Conservation (phyloP, 2,329 filamentous ascomycete genomes). For the Cercospora janseana region DNA sequence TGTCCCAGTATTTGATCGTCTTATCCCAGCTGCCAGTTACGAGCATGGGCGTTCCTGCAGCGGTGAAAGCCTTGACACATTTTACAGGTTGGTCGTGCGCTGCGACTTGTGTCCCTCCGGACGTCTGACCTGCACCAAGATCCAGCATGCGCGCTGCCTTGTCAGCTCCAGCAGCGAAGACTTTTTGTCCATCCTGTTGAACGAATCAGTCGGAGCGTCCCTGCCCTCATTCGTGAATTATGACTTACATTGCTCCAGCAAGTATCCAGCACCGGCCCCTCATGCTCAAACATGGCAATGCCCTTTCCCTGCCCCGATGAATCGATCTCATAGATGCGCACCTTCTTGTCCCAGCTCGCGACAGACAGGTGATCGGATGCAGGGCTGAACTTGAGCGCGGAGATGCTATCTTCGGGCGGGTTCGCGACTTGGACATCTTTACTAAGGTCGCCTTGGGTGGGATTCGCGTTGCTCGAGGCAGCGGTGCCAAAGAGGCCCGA, state of each 20-base stretch:
- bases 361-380: slow-evolving; percentile 80
- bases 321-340: slow-evolving; percentile 92
- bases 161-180: slow-evolving; percentile 85
- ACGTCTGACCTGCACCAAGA: slow-evolving; percentile 56
- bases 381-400: slow-evolving; percentile 79
- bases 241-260: slow-evolving; percentile 82
- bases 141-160: slow-evolving; percentile 89
- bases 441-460: slow-evolving; percentile 84
- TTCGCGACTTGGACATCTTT: slow-evolving; percentile 78
- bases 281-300: slow-evolving; percentile 82
- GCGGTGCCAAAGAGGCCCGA: slow-evolving; percentile 53
- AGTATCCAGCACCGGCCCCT: slow-evolving; percentile 77
- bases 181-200: slow-evolving; percentile 82
- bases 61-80: slow-evolving; percentile 63
- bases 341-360: slow-evolving; percentile 95
- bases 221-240: background rate
- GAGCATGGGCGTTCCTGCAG: slow-evolving; percentile 71
- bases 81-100: slow-evolving; percentile 82
- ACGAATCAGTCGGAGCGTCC: background rate
- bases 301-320: slow-evolving; percentile 74
- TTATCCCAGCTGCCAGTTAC: slow-evolving; percentile 93
- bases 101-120: slow-evolving; percentile 62
- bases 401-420: slow-evolving; percentile 85
- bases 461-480: slow-evolving; percentile 55
- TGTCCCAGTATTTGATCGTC: slow-evolving; percentile 85